A percentile compares a stretch with the other conserved stretches of the same genome.
Evolutionary conservation across 2,329 filamentous ascomycete species (phyloP).

Genomic region (Botrytis squamosa): DNA sequence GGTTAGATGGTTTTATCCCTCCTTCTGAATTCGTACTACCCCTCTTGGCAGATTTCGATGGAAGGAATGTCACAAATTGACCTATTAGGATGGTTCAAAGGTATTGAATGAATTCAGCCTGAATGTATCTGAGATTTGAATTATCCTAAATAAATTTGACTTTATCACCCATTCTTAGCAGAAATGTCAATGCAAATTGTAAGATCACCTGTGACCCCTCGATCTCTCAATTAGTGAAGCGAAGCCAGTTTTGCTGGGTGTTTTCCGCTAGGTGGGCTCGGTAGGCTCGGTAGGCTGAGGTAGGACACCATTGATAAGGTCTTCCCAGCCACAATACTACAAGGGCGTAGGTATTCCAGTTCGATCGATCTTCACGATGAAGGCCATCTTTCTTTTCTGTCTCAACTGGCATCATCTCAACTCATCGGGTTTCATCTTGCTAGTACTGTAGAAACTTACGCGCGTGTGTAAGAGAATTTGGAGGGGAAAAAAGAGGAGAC

Average conservation of each 20-base stretch:
- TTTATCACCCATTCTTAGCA: not conserved
- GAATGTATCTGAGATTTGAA: not conserved
- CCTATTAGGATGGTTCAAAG: not conserved
- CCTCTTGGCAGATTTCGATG: not conserved
- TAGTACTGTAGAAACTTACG: not conserved
- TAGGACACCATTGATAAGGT: not conserved
- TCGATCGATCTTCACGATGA: not conserved
- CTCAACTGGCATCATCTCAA: not conserved
- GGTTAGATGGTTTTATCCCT: conserved; percentile 5
- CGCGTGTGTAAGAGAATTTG: not conserved
- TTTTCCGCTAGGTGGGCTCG: not conserved
- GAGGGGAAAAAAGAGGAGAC: no score
- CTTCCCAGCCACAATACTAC: not conserved
- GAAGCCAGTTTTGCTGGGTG: not conserved
- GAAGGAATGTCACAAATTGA: not conserved
- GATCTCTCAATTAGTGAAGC: not conserved
- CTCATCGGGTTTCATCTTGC: not conserved
- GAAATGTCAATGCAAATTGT: not conserved
- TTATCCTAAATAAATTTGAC: not conserved
- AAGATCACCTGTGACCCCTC: conserved; percentile 1
- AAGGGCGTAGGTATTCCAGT: not conserved
- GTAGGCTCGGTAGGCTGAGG: not conserved
- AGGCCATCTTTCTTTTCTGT: not conserved
- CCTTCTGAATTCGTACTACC: not conserved
- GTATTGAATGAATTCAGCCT: not conserved